A percentile compares a stretch with the other conserved stretches of the same genome.
phyloP scores from a whole-genome alignment of 192 early-diverging fungal species.

The Entomortierella beljakovae region DNA sequence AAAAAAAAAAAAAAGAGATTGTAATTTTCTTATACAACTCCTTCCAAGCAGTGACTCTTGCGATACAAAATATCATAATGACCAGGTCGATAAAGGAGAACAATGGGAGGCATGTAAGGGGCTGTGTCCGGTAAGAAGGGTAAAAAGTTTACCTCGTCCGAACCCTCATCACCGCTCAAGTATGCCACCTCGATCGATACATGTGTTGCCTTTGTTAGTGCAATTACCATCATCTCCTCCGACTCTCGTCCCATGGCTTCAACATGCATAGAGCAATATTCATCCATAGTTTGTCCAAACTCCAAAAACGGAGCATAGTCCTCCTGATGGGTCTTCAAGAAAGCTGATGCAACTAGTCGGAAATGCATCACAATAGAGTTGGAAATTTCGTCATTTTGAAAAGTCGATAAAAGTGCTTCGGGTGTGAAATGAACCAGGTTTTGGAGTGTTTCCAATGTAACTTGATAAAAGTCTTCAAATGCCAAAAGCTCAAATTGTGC shows the following conservation, averaged over 20 bases:
- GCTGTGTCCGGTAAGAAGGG: conserved; percentile 75
- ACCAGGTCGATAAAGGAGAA: conserved; percentile 64
- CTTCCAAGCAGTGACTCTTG: conserved; percentile 53
- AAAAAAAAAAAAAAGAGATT: no score
- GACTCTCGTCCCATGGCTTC: conserved; percentile 76
- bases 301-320: conserved; percentile 71
- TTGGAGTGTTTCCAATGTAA: conserved; percentile 58
- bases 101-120: conserved; percentile 53
- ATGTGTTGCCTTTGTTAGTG: conserved; percentile 73
- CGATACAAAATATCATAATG: conserved; percentile 86
- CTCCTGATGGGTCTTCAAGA: conserved; percentile 62
- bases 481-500: conserved; percentile 61
- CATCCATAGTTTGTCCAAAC: conserved; percentile 65
- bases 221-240: conserved; percentile 85
- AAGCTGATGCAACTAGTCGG: conserved; percentile 67
- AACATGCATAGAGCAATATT: conserved; percentile 65
- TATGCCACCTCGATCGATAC: conserved; percentile 77
- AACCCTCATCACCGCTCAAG: conserved; percentile 66
- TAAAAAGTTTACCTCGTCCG: conserved; percentile 74
- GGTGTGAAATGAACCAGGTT: conserved; percentile 20
- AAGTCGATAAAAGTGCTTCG: conserved; percentile 57
- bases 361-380: conserved; percentile 72
- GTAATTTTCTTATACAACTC: conserved; percentile 31
- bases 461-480: conserved; percentile 68
- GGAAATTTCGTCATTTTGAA: conserved; percentile 67